phyloP scores from a whole-genome alignment of 176 grass and related monocot species.

The Alloteropsis semialata region DNA sequence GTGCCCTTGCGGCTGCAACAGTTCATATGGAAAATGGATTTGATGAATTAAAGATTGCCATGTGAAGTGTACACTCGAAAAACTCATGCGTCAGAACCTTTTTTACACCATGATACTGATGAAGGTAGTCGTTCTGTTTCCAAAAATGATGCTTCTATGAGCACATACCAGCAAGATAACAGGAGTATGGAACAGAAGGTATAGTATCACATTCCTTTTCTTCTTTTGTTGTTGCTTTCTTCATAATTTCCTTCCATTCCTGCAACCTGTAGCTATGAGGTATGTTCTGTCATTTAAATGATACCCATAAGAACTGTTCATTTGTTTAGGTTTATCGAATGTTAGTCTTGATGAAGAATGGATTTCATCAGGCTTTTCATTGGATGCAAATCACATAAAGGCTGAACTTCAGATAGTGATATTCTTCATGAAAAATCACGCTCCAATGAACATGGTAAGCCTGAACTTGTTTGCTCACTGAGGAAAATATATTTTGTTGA shows the following conservation, averaged over 20 bases:
- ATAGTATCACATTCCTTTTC: not conserved
- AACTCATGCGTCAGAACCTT: not conserved
- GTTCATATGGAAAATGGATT: not conserved
- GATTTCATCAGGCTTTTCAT: not conserved
- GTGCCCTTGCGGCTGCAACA: not conserved
- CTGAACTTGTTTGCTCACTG: no score
- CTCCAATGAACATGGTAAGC: slow-evolving; percentile 15
- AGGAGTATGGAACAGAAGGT: slow-evolving; percentile 29
- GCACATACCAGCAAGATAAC: not conserved
- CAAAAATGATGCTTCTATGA: not conserved
- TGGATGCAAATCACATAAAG: not conserved
- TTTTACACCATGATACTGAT: not conserved
- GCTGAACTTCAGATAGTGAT: slow-evolving; percentile 8
- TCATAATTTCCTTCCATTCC: not conserved
- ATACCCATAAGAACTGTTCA: not conserved
- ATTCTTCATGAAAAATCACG: not conserved
- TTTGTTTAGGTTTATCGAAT: not conserved
- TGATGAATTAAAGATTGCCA: slow-evolving; percentile 8
- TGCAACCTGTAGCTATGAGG: not conserved
- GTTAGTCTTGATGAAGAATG: not conserved
- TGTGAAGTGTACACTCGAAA: not conserved
- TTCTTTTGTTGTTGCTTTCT: not conserved
- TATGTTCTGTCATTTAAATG: not conserved
- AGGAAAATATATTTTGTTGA: no score
- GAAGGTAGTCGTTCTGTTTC: not conserved